Evolutionary conservation across 2,329 filamentous ascomycete species (phyloP), one percentile per base, ranked within the genome.

Genomic region (Xylariaceae sp.): DNA sequence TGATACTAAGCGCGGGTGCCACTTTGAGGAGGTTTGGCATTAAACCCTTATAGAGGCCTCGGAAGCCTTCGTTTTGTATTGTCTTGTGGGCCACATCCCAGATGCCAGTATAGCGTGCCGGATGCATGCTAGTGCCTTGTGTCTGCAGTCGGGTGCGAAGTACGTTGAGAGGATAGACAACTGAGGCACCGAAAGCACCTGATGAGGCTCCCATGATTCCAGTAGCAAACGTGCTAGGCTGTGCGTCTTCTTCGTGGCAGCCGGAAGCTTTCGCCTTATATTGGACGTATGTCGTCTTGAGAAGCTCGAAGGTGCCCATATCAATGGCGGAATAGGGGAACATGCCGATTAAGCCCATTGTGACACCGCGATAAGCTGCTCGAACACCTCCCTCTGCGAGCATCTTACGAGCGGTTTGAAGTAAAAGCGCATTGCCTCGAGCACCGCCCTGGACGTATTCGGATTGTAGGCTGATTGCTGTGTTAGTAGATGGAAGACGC

Each of bases 311-410:
- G 0, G 92, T 96, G 63, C 91, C 92, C 69, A 99, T 88, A 71
- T 99, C 95, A 70, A 99, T 96, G 46, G 95, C 95, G 37, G 92
- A 94, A 74, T 98, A 99, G 0, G 95, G 95, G 69, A 99, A 99
- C 87, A 98, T 97, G 72, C 95, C 95, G 47, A 97, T 78, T 3
- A 99, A 82, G 14, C 95, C 95, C 85, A 98, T 95, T 0, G 92
- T 93, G 29, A 99, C 83, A 36, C 95, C 95, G 51, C 94, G 91
- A 74, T 98, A 99, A 62, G 92, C 94, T 6, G 90, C 83, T 28
- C 84, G 80, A 24, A 93, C 65, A 19, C 91, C 91, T 56, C 91
- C 90, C 57, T 87, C 84, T 36, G 82, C 83, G 80, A 88, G 92
- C 89, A 99, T 96, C 73, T 92, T 96, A 71, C 85, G 83, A 2